Conservation (phyloP, 2,329 filamentous ascomycete genomes). For the Neonectria punicea region DNA sequence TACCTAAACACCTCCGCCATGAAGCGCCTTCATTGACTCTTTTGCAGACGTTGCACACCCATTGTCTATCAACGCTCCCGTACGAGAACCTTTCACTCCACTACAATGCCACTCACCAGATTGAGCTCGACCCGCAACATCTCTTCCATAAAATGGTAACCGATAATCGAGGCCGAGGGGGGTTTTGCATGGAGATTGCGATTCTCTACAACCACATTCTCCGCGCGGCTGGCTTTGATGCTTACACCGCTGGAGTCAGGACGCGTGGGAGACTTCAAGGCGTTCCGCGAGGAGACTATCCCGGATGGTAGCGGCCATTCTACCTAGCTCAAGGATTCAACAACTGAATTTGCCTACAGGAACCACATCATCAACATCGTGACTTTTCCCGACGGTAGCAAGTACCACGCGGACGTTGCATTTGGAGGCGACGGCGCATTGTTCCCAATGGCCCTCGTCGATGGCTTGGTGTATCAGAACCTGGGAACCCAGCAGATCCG, state of each 20-base stretch:
- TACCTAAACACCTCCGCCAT: slow-evolving; percentile 22
- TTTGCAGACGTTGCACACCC: slow-evolving; percentile 30
- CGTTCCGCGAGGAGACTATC: slow-evolving; percentile 55
- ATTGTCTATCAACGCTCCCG: slow-evolving; percentile 52
- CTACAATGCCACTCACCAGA: slow-evolving; percentile 54
- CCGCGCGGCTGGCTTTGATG: slow-evolving; percentile 59
- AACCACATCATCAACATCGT: slow-evolving; percentile 72
- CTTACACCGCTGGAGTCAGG: slow-evolving; percentile 67
- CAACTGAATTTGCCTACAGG: slow-evolving; percentile 26
- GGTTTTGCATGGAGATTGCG: slow-evolving; percentile 70
- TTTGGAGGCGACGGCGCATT: slow-evolving; percentile 74
- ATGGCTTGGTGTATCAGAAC: slow-evolving; percentile 55
- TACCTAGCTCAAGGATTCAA: neutral
- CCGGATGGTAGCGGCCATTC: slow-evolving; percentile 54
- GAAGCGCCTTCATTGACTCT: slow-evolving; percentile 24
- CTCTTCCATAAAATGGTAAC: slow-evolving; percentile 62
- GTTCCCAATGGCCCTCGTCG: slow-evolving; percentile 63
- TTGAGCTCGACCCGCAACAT: slow-evolving; percentile 56
- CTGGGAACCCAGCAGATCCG: slow-evolving; percentile 67
- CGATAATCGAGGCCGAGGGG: slow-evolving; percentile 57
- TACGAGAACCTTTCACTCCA: slow-evolving; percentile 68
- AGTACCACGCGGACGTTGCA: slow-evolving; percentile 69
- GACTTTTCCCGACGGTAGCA: slow-evolving; percentile 58
- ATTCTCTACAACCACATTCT: slow-evolving; percentile 66
- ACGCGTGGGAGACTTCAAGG: slow-evolving; percentile 54